phyloP scores from a whole-genome alignment of 306 rosid species.

The Citrullus amarus region DNA sequence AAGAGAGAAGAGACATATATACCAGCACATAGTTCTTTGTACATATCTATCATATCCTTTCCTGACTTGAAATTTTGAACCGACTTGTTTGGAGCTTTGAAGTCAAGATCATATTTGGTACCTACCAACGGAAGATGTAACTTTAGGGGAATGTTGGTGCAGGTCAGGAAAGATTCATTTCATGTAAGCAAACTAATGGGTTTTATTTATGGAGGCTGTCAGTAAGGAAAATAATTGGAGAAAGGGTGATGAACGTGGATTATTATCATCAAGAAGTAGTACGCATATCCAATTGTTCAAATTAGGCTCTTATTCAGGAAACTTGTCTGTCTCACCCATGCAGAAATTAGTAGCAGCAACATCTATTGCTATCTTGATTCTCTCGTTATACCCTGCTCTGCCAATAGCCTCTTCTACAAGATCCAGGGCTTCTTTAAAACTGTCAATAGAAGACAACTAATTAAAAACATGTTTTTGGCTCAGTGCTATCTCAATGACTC shows the following conservation, averaged over 20 bases:
- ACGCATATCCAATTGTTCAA: not conserved
- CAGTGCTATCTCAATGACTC: not conserved
- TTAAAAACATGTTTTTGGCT: not conserved
- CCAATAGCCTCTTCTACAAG: slow-evolving; percentile 78
- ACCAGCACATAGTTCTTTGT: slow-evolving; percentile 71
- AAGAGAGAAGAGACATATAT: slow-evolving; percentile 16
- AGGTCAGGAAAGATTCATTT: not conserved
- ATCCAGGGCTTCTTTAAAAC: slow-evolving; percentile 79
- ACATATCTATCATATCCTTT: slow-evolving; percentile 73
- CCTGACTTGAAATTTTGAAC: slow-evolving; percentile 85
- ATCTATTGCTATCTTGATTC: slow-evolving; percentile 78
- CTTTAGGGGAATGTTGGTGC: not conserved
- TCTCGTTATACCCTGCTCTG: slow-evolving; percentile 68
- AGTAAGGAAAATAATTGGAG: not conserved
- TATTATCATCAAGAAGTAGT: not conserved
- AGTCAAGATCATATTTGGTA: slow-evolving; percentile 80
- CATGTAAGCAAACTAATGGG: not conserved
- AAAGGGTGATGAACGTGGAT: not conserved
- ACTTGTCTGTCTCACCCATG: slow-evolving; percentile 46
- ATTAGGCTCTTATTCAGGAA: slow-evolving; percentile 9
- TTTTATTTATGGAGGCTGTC: not conserved
- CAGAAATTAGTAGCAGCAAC: slow-evolving; percentile 79
- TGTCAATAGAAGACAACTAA: slow-evolving; percentile 19
- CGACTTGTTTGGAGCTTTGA: slow-evolving; percentile 53
- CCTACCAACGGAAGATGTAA: slow-evolving; percentile 32